Evolutionary conservation across 306 rosid genomes (phyloP).

Genomic region (Lupinus albus): DNA sequence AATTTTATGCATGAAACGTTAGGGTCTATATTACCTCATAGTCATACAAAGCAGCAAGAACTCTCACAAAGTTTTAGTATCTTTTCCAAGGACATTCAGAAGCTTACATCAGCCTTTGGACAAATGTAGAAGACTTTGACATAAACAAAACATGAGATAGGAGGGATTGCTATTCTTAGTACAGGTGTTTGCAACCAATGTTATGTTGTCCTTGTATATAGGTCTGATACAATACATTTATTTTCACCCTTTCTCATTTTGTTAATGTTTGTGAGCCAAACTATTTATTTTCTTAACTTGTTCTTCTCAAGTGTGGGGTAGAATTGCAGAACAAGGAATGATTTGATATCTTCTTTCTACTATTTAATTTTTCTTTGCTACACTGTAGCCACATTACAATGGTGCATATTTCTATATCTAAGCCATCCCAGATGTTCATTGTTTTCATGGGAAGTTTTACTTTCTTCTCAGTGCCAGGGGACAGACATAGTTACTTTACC

Average conservation of each 20-base stretch:
- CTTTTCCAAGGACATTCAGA: constrained; percentile 53
- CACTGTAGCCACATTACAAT: constrained; percentile 39
- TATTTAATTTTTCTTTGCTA: constrained; percentile 29
- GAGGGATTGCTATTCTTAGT: constrained; percentile 40
- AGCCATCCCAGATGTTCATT: constrained; percentile 43
- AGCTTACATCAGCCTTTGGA: constrained; percentile 62
- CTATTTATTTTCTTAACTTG: constrained; percentile 40
- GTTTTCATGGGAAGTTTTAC: constrained; percentile 31
- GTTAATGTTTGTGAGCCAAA: constrained; percentile 50
- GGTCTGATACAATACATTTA: constrained; percentile 52
- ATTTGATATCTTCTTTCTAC: constrained; percentile 37
- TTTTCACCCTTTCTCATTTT: constrained; percentile 39
- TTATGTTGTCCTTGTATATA: constrained; percentile 51
- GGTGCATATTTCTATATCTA: constrained; percentile 41
- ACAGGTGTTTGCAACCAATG: constrained; percentile 51
- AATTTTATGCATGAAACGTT: constrained; percentile 48
- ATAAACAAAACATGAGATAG: constrained; percentile 13
- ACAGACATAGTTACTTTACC: constrained; percentile 35
- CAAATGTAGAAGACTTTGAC: constrained; percentile 40
- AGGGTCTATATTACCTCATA: constrained; percentile 44
- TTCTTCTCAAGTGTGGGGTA: constrained; percentile 53
- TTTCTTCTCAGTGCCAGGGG: constrained; percentile 31
- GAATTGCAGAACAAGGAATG: constrained; percentile 50
- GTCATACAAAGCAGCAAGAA: constrained; percentile 46
- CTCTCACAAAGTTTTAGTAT: constrained; percentile 33